Conservation (phyloP, 2,329 filamentous ascomycete genomes). For the Oidium heveae region DNA sequence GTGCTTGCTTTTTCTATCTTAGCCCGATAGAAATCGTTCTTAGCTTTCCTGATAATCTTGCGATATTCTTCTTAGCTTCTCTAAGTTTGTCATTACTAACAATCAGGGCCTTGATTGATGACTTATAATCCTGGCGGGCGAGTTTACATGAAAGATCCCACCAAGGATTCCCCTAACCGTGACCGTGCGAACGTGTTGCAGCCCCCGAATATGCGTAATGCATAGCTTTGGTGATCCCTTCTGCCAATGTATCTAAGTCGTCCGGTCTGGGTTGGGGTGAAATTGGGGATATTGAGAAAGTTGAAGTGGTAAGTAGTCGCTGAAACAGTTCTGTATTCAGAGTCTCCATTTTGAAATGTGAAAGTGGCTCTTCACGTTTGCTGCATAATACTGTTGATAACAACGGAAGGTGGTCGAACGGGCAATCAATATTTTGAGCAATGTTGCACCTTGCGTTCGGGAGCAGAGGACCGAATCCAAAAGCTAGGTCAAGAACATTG, state of each 20-base stretch:
- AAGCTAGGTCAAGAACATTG: neutral
- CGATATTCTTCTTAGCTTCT: neutral
- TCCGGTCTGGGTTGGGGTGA: no score
- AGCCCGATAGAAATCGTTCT: neutral
- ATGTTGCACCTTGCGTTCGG: neutral
- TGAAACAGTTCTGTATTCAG: neutral
- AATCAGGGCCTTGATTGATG: neutral
- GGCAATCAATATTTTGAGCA: neutral
- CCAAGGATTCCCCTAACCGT: neutral
- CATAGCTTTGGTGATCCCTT: no score
- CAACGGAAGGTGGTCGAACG: neutral
- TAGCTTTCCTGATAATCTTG: neutral
- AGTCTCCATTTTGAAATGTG: neutral
- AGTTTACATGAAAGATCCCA: neutral
- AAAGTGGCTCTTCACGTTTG: neutral
- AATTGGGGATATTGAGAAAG: no score
- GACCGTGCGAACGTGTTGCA: no score
- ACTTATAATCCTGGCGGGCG: neutral
- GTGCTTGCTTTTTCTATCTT: neutral
- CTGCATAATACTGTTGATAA: neutral
- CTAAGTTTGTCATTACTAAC: neutral
- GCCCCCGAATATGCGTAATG: no score
- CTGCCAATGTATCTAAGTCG: no score
- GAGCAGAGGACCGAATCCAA: neutral
- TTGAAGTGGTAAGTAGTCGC: neutral